These are phyloP conservation scores for Fraxinus albicans DNA, from an alignment of 305 asterid genomes.

Conservation along the genomic window DNA sequence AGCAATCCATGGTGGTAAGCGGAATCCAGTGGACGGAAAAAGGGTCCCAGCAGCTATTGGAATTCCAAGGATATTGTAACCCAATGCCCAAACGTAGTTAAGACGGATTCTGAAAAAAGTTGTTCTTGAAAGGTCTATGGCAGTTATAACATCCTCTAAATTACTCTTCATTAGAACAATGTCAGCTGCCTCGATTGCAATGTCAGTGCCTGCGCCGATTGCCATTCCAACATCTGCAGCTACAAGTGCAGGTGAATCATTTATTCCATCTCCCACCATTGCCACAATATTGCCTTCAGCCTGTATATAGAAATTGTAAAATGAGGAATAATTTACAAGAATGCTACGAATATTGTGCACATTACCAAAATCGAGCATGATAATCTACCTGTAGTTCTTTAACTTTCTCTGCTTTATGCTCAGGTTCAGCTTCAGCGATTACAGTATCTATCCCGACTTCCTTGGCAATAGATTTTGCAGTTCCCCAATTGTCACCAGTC, in stretches of 20 bases:
- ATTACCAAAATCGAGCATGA: not conserved
- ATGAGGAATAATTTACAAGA: not conserved
- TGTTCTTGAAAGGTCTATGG: conserved; percentile 75
- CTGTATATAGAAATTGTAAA: conserved; percentile 30
- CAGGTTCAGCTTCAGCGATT: conserved; percentile 69
- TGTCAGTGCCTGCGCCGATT: conserved; percentile 88
- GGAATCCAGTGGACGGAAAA: conserved; percentile 67
- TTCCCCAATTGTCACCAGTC: conserved; percentile 83
- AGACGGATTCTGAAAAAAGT: conserved; percentile 69
- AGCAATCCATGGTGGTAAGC: conserved; percentile 90
- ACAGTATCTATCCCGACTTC: conserved; percentile 56
- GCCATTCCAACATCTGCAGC: conserved; percentile 91
- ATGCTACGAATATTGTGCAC: not conserved
- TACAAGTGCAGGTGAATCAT: conserved; percentile 90
- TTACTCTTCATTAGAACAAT: conserved; percentile 81
- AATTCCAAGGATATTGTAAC: conserved; percentile 67
- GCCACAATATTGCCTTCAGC: conserved; percentile 67
- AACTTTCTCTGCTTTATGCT: conserved; percentile 70
- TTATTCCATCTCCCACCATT: conserved; percentile 94
- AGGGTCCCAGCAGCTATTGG: conserved; percentile 91
- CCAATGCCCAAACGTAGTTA: conserved; percentile 83
- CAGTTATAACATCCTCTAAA: conserved; percentile 82
- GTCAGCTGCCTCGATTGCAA: conserved; percentile 88
- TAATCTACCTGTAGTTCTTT: conserved; percentile 58
- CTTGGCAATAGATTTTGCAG: conserved; percentile 65